Conservation (phyloP, 2,329 filamentous ascomycete species). For the Talaromyces islandicus region DNA sequence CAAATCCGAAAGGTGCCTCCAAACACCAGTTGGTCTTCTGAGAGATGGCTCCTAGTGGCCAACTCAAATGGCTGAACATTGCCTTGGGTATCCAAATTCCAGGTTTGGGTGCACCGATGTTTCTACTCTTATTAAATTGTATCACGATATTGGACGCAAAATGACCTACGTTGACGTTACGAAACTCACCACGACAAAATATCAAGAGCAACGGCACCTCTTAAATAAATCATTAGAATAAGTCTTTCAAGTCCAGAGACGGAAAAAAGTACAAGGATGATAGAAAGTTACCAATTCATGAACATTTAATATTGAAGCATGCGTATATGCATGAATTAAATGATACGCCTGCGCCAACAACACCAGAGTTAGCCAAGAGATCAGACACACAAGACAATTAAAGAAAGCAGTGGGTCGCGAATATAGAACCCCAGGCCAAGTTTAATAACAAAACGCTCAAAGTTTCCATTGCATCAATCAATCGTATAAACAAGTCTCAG, state of each 20-base stretch:
- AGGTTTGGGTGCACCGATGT: not conserved
- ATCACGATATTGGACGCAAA: not conserved
- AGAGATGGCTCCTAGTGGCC: not conserved
- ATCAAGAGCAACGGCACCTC: not conserved
- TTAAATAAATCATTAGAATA: not conserved
- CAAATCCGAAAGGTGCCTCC: not conserved
- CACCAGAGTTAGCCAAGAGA: slow-evolving; percentile 16
- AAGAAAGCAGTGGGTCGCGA: not conserved
- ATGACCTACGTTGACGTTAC: not conserved
- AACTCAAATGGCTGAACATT: not conserved
- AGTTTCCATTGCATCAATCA: not conserved
- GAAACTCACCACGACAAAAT: not conserved
- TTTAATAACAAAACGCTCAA: not conserved
- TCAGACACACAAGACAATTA: slow-evolving; percentile 10
- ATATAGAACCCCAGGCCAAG: not conserved
- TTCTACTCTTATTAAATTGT: not conserved
- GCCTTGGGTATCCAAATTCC: not conserved
- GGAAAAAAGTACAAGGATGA: not conserved
- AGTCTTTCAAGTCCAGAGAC: not conserved
- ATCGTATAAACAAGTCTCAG: slow-evolving; percentile 14
- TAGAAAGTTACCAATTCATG: not conserved
- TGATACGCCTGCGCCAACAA: slow-evolving; percentile 12
- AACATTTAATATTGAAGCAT: not conserved
- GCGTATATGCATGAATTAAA: slow-evolving; percentile 7
- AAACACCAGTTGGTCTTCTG: not conserved